These are phyloP conservation scores for Miscanthus sacchariflorus DNA, from an alignment of 202 grass and related monocot genomes.

Conservation along the genomic window DNA sequence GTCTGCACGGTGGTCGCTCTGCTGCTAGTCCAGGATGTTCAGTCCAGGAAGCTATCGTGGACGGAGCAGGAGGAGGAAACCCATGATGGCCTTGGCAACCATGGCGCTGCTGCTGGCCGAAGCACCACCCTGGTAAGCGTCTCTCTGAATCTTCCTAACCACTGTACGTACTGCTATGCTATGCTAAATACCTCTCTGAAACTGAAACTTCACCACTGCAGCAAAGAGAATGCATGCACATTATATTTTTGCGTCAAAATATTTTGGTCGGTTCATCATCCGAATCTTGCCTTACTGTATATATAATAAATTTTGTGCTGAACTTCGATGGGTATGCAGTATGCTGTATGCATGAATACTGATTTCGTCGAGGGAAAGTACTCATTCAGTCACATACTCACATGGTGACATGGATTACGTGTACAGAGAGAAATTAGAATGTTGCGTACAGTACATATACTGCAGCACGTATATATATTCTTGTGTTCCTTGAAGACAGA, in stretches of 20 bases:
- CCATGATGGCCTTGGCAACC: neutral
- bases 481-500: neutral
- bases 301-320: too few relatives aligned
- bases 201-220: neutral
- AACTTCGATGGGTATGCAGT: too few relatives aligned
- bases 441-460: neutral
- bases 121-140: neutral
- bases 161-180: neutral
- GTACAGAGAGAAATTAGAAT: neutral
- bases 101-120: neutral
- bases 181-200: neutral
- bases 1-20: neutral
- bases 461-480: neutral
- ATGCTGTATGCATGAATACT: too few relatives aligned
- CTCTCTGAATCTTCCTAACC: neutral
- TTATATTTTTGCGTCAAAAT: too few relatives aligned
- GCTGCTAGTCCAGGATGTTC: neutral
- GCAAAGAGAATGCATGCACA: neutral
- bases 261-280: too few relatives aligned
- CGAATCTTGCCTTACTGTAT: too few relatives aligned
- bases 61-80: neutral
- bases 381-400: too few relatives aligned
- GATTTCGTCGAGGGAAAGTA: neutral
- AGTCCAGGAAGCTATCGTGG: neutral
- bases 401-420: neutral